Conservation (phyloP, 495 filamentous ascomycete genomes). For the Xylaria longipes region DNA sequence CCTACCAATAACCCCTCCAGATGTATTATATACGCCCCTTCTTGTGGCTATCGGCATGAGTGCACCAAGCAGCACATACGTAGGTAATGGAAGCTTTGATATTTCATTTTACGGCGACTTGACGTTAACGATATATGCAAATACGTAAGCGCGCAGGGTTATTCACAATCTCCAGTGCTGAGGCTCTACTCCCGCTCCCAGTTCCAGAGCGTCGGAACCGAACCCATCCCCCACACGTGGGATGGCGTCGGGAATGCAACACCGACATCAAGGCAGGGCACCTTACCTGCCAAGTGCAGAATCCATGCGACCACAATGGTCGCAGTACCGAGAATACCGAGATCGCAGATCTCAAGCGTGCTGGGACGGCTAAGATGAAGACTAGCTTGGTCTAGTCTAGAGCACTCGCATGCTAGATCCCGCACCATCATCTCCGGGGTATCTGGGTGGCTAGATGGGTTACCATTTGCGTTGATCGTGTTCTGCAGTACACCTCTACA, state of each 20-base stretch:
- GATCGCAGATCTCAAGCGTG: neutral
- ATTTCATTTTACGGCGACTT: neutral
- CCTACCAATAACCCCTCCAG: neutral
- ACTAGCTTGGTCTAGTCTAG: neutral
- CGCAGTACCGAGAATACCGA: neutral
- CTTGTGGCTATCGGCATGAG: neutral
- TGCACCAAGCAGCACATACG: neutral
- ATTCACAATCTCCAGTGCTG: neutral
- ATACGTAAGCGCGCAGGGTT: conserved; percentile 13
- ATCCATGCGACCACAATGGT: conserved; percentile 1
- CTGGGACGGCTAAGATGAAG: neutral
- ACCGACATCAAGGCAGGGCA: neutral
- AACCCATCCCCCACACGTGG: neutral
- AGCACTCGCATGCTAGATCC: neutral
- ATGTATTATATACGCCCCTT: neutral
- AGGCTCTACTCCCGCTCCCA: neutral
- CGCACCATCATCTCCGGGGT: neutral
- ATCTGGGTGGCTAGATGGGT: neutral
- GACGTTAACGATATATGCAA: neutral
- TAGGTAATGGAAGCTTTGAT: neutral
- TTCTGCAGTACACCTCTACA: neutral
- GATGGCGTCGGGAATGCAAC: neutral
- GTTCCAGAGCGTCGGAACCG: conserved; percentile 8
- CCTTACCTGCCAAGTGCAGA: conserved; percentile 4
- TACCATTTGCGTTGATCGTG: neutral